Conservation (phyloP, 768 basidiomycete genomes). For the Suillus ampliporus region DNA sequence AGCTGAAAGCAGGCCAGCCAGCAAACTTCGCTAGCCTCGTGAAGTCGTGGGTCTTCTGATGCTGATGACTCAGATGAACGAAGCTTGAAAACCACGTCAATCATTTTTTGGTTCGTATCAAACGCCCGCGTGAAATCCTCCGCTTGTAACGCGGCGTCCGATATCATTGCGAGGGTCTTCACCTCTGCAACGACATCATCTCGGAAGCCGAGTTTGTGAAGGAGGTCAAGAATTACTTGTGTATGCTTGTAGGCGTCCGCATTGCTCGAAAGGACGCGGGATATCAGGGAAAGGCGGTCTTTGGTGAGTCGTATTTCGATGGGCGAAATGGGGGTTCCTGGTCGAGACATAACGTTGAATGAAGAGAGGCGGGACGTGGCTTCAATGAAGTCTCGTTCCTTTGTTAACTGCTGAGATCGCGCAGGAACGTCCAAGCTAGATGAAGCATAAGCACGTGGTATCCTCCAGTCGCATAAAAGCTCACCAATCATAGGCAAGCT, state of each 20-base stretch:
- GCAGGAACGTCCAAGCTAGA: conserved; percentile 77
- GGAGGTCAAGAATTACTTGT: conserved; percentile 89
- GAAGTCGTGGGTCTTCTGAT: conserved; percentile 46
- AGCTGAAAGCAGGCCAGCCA: conserved; percentile 93
- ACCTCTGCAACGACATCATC: conserved; percentile 77
- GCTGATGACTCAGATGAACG: conserved; percentile 37
- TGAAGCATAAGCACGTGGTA: conserved; percentile 15
- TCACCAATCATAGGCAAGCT: conserved; percentile 95
- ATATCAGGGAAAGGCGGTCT: conserved; percentile 86
- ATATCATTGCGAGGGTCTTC: conserved; percentile 88
- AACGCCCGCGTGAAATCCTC: conserved; percentile 82
- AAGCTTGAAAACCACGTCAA: conserved; percentile 61
- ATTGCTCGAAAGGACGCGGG: conserved; percentile 84
- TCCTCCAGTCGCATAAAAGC: conserved; percentile 15
- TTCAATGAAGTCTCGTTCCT: conserved; percentile 93
- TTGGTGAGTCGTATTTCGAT: conserved; percentile 93
- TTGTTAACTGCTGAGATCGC: conserved; percentile 60
- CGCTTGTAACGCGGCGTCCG: conserved; percentile 81
- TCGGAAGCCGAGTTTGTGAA: conserved; percentile 83
- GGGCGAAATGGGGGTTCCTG: conserved; percentile 82
- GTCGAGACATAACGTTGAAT: conserved; percentile 80
- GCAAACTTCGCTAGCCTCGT: conserved; percentile 78
- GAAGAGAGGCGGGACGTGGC: conserved; percentile 96
- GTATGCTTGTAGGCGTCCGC: conserved; percentile 90
- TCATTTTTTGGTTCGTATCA: conserved; percentile 75